A percentile compares a stretch with the other conserved stretches of the same genome.
Conservation (phyloP, 306 rosid species). For the Citrullus mucosospermus region DNA sequence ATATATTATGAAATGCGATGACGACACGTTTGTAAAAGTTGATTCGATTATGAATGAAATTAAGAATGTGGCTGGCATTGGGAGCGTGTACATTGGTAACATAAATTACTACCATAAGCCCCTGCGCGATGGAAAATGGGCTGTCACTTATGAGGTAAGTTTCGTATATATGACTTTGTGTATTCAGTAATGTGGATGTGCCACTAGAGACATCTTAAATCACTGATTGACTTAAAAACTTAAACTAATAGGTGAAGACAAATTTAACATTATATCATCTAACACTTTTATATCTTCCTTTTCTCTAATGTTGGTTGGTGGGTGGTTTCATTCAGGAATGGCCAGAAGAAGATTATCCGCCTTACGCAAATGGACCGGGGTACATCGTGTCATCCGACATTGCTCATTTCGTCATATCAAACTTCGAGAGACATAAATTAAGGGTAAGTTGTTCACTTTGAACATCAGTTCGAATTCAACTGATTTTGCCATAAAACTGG, state of each 20-base stretch:
- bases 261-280: no score
- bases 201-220: no score
- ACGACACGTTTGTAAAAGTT: conserved; percentile 83
- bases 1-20: conserved; percentile 91
- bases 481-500: neutral
- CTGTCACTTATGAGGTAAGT: conserved; percentile 80
- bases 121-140: conserved; percentile 94
- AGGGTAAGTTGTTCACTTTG: conserved; percentile 20
- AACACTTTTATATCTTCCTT: no score
- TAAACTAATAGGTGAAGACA: no score
- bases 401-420: conserved; percentile 32
- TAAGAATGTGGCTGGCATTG: conserved; percentile 26
- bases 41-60: conserved; percentile 45
- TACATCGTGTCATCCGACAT: conserved; percentile 51
- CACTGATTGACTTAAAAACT: no score
- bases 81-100: conserved; percentile 79
- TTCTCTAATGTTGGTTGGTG: neutral
- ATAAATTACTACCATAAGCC: conserved; percentile 83
- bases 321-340: conserved; percentile 41
- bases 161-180: neutral
- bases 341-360: conserved; percentile 59
- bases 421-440: conserved; percentile 37
- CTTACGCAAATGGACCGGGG: conserved; percentile 72
- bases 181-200: neutral
- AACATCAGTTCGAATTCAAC: neutral